Evolutionary conservation across 495 filamentous ascomycete genomes (phyloP).

Genomic region (Massariosphaeria phaeospora): DNA sequence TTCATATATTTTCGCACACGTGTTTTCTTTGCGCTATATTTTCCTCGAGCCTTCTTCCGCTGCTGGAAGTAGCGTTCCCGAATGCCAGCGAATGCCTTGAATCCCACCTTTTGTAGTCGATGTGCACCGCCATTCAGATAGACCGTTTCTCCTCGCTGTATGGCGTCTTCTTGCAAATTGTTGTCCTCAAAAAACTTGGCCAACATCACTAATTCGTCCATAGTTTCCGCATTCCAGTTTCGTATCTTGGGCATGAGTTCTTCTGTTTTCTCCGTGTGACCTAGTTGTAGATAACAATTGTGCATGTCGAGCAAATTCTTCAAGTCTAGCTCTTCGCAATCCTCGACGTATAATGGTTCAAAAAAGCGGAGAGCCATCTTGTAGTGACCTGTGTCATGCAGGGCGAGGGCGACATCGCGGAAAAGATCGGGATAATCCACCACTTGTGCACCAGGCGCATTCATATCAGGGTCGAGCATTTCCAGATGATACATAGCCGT

Average conservation of each 20-base stretch:
- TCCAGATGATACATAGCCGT: slow-evolving; percentile 70
- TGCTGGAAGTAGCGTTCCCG: neutral
- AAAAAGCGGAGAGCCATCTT: slow-evolving; percentile 71
- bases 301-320: slow-evolving; percentile 65
- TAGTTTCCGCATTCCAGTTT: slow-evolving; percentile 58
- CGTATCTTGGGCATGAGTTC: slow-evolving; percentile 54
- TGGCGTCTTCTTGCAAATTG: slow-evolving; percentile 62
- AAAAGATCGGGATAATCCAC: slow-evolving; percentile 70
- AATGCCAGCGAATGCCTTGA: slow-evolving; percentile 1
- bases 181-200: slow-evolving; percentile 74
- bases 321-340: slow-evolving; percentile 54
- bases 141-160: slow-evolving; percentile 2
- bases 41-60: neutral
- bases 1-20: slow-evolving; percentile 2
- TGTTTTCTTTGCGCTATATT: neutral
- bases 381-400: slow-evolving; percentile 54
- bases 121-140: slow-evolving; percentile 8
- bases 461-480: slow-evolving; percentile 58
- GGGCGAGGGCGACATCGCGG: slow-evolving; percentile 61
- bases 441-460: slow-evolving; percentile 47
- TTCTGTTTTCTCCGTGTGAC: slow-evolving; percentile 61
- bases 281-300: slow-evolving; percentile 62
- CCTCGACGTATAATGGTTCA: slow-evolving; percentile 53
- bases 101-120: slow-evolving; percentile 3
- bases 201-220: slow-evolving; percentile 68